Conservation (phyloP, 768 basidiomycete species). For the Imleria badia region DNA sequence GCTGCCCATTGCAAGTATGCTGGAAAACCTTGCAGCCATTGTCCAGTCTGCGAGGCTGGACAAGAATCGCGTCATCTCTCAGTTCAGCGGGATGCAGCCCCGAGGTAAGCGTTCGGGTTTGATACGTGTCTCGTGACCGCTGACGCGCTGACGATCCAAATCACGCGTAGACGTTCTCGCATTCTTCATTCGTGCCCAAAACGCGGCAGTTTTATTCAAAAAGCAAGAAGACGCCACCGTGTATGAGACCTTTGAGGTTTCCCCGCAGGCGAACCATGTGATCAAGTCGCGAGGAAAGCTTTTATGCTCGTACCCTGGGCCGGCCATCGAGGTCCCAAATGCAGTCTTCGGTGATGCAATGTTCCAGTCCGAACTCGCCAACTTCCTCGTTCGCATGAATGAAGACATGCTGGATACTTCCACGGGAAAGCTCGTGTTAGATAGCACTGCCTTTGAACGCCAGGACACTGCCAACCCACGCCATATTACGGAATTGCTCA, state of each 20-base stretch:
- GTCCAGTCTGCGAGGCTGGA: conserved; percentile 5
- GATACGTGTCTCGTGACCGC: not conserved
- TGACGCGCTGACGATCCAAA: no score
- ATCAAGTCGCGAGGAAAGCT: conserved; percentile 42
- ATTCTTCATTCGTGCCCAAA: conserved; percentile 44
- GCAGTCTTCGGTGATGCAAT: conserved; percentile 24
- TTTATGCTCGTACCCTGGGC: conserved; percentile 44
- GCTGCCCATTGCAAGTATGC: conserved; percentile 24
- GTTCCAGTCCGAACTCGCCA: conserved; percentile 37
- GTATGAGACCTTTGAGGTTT: conserved; percentile 39
- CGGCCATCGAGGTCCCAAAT: conserved; percentile 39
- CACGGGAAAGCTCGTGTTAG: no score
- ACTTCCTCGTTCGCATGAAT: conserved; percentile 38
- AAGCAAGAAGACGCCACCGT: conserved; percentile 9
- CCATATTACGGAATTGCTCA: conserved; percentile 47
- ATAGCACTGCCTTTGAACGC: no score
- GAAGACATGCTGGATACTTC: conserved; percentile 30
- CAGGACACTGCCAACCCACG: conserved; percentile 35
- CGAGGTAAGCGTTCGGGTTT: conserved; percentile 19
- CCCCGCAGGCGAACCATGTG: conserved; percentile 33
- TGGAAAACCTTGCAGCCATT: conserved; percentile 11
- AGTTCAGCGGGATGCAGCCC: conserved; percentile 19
- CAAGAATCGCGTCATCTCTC: not conserved
- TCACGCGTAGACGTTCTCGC: conserved; percentile 34
- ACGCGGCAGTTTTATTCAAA: conserved; percentile 44